A percentile compares a stretch with the other conserved stretches of the same genome.
These are phyloP conservation scores for Geotrichum fermentans DNA, from an alignment of 1,139 yeast genomes.

Conservation along the genomic window DNA sequence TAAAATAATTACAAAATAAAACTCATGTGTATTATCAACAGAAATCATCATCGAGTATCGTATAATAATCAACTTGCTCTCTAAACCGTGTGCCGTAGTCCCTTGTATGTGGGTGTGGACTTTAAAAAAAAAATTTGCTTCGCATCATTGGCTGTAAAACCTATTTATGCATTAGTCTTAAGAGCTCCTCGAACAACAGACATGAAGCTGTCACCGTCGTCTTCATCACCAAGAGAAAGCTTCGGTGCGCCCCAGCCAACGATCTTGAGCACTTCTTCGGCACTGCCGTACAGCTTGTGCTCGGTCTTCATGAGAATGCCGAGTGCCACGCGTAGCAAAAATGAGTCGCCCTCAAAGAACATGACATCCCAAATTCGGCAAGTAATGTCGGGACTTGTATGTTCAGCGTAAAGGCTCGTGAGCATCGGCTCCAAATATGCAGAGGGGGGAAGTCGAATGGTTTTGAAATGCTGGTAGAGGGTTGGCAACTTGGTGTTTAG, in stretches of 20 bases:
- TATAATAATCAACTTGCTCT: no score
- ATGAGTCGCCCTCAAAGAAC: slow-evolving; percentile 57
- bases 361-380: slow-evolving; percentile 51
- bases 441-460: slow-evolving; percentile 39
- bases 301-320: slow-evolving; percentile 48
- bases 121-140: no score
- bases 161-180: slow-evolving; percentile 21
- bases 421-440: slow-evolving; percentile 40
- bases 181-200: slow-evolving; percentile 40
- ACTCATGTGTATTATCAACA: no score
- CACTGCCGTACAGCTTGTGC: slow-evolving; percentile 51
- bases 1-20: no score
- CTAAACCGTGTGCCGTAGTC: no score
- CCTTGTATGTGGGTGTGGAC: no score
- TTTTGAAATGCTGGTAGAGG: slow-evolving; percentile 49
- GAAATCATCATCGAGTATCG: no score
- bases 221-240: slow-evolving; percentile 47
- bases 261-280: slow-evolving; percentile 42
- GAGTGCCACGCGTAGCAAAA: slow-evolving; percentile 46
- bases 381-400: slow-evolving; percentile 36
- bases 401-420: slow-evolving; percentile 39
- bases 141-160: no score
- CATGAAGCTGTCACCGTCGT: slow-evolving; percentile 48
- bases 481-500: slow-evolving; percentile 45
- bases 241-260: slow-evolving; percentile 36